Base-by-base conservation (phyloP, 2,329 filamentous ascomycete genomes). In the Fusarium buxicola region DNA sequence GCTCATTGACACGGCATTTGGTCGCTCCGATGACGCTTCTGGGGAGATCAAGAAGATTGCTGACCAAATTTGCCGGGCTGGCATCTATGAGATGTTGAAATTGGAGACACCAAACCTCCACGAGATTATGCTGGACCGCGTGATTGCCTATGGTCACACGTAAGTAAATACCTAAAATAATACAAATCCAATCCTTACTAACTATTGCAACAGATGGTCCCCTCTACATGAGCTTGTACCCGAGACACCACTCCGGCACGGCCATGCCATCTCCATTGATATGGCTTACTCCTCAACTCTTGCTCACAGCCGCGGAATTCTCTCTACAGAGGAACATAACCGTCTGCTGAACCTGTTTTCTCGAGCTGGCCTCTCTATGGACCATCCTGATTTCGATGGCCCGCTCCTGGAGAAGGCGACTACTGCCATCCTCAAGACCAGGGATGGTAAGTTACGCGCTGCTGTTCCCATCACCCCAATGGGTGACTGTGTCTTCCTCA, bases 221-320 rank as follows among this genome's bases (percentile, higher is more conserved):
- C 89, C 89, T 16, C 80, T 91, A 7, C 88, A 91, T 70, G 89
- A 92, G 75, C 82, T 92, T 9, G 81, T 89, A 0, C 89, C 89
- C 1, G 83, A 88, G 46, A 86, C 87, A 0, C 89, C 89, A 1
- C 82, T 91, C 38, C 86, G 89, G 36, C 89, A 92, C 72, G 89
- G 89, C 4, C 89, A 92, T 70, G 89, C 89, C 64, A 91, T 92
- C 66, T 89, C 86, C 3, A 89, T 91, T 60, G 89, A 91, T 72
- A 92, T 92, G 89, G 89, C 89, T 0, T 92, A 89, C 76, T 89
- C 88, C 0, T 88, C 89, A 0, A 91, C 89, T 0, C 80, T 92
- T 5, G 87, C 89, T 15, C 84, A 88, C 70, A 74, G 80, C 57
- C 84, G 86, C n/a, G 86, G 86, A 5, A 77, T 90, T 0, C 80